These are phyloP conservation scores for Metschnikowia hibisci DNA, from an alignment of 805 yeast genomes.

Conservation along the genomic window DNA sequence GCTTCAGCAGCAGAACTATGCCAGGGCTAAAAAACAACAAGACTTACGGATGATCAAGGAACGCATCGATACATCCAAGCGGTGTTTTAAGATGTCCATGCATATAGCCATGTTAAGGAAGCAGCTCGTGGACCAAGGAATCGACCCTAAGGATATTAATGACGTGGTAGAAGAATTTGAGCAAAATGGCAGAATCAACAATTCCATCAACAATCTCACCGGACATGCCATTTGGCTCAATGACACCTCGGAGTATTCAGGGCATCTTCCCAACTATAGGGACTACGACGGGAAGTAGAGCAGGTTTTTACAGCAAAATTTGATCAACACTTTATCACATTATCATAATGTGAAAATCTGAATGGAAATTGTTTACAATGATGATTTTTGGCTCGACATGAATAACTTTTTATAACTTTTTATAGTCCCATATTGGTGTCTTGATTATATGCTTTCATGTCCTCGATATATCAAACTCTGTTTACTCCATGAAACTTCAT, in stretches of 20 bases:
- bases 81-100: constrained; percentile 57
- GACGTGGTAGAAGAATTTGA: constrained; percentile 54
- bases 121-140: constrained; percentile 54
- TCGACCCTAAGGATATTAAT: constrained; percentile 55
- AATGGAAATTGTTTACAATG: too few species aligned
- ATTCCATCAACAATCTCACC: constrained; percentile 50
- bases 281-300: constrained; percentile 52
- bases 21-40: constrained; percentile 47
- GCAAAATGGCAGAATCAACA: constrained; percentile 52
- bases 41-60: constrained; percentile 52
- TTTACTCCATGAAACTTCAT: too few species aligned
- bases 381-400: too few species aligned
- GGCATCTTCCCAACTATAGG: constrained; percentile 53
- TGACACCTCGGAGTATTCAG: constrained; percentile 47
- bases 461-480: too few species aligned
- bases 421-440: too few species aligned
- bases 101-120: constrained; percentile 64
- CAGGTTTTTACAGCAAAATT: too few species aligned
- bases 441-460: too few species aligned
- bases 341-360: too few species aligned
- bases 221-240: constrained; percentile 59
- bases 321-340: too few species aligned
- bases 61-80: constrained; percentile 42
- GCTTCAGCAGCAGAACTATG: constrained; percentile 46
- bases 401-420: too few species aligned